Base-by-base conservation (phyloP, 202 grass and related monocot genomes). In the Carex arenaria region DNA sequence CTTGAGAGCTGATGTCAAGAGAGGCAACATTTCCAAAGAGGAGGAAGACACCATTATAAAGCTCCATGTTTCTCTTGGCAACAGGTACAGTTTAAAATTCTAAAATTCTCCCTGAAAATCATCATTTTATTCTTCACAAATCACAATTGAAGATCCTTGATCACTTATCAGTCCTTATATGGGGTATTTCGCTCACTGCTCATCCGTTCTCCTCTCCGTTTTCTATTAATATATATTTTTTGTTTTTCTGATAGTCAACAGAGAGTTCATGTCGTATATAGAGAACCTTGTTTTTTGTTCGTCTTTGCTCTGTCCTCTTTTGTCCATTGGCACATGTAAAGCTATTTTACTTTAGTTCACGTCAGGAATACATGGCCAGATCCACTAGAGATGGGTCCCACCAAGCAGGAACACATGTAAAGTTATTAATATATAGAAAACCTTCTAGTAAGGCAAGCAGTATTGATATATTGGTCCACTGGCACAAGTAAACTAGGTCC, bases 11-110 rank as follows among this genome's bases (percentile, higher is more conserved):
- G 93, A 90, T 83, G 85, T 96, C 1, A 96, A 93, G 85, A 70
- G 93, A 59, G 93, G 90, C 0, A 91, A 89, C 89, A 93, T 97
- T 77, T 82, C 91, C 72, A 89, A 85, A 84, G 87, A 93, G 54
- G 93, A 97, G 17, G 89, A 97, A 15, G 87, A 97, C 80, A 62
- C 87, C 85, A 91, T 97, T 76, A 82, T 93, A 87, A 90, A 91
- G 81, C 93, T 97, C 85, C 93, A 97, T 55, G 70, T 85, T 65
- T 83, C 93, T 63, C 89, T 97, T 63, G 93, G 93, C 4, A 97
- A 97, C 87, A 97, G 85, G 93, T 93, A 78, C 53, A 59, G 18
- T 28, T 51, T 13, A 26, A 72, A 51, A 23, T 49, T 42, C 19
- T 72, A 23, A 52, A 72, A 72, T 72, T 72, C 43, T 52, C 42